Conservation (phyloP, 768 basidiomycete species). For the Tulasnella sp. region DNA sequence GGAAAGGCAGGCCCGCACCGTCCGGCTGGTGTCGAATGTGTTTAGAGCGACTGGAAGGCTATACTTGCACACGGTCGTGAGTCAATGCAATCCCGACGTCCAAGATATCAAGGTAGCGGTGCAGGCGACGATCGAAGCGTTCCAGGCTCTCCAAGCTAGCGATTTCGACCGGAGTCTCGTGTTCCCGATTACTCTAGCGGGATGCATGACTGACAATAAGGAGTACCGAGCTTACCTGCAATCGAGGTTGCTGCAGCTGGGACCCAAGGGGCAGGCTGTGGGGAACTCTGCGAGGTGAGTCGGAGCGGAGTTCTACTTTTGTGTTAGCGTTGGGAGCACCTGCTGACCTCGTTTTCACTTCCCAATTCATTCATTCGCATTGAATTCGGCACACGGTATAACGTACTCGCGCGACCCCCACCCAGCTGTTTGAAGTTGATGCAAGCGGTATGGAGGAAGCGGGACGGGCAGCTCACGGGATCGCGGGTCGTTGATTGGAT, state of each 20-base stretch:
- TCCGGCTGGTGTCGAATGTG: constrained; percentile 44
- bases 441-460: constrained; percentile 30
- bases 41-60: constrained; percentile 73
- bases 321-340: constrained; percentile 22
- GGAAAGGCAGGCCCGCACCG: constrained; percentile 31
- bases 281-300: constrained; percentile 27
- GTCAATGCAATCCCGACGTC: constrained; percentile 74
- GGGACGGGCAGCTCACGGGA: constrained; percentile 15
- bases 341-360: constrained; percentile 21
- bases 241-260: constrained; percentile 23
- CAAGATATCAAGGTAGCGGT: constrained; percentile 64
- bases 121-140: constrained; percentile 50
- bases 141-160: constrained; percentile 53
- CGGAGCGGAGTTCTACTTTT: constrained; percentile 8
- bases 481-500: constrained; percentile 29
- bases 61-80: constrained; percentile 73
- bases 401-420: neutral
- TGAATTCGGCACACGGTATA: neutral
- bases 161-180: constrained; percentile 60
- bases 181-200: constrained; percentile 71
- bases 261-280: constrained; percentile 20
- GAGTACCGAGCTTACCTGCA: constrained; percentile 27
- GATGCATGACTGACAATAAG: constrained; percentile 63
- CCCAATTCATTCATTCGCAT: neutral
- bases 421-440: constrained; percentile 28